phyloP scores from a whole-genome alignment of 768 basidiomycete species.

The Leccinum aurantiacum region DNA sequence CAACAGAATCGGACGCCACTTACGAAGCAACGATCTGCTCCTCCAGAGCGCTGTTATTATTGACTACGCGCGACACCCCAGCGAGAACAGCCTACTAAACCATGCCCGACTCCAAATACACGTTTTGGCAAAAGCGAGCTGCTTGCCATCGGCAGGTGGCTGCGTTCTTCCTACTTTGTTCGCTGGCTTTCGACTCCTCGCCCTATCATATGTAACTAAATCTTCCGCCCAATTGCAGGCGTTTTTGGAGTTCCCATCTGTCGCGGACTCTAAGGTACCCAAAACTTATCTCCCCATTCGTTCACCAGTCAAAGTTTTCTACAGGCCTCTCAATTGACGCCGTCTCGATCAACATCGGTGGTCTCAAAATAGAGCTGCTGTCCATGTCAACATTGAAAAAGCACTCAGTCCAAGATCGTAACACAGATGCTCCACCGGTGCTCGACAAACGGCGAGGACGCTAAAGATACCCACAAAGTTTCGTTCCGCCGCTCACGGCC shows the following conservation, averaged over 20 bases:
- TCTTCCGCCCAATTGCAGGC: background rate
- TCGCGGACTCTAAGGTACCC: background rate
- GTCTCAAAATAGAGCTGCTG: background rate
- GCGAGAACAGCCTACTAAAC: background rate
- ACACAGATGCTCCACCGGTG: too few species aligned
- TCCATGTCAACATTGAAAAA: background rate
- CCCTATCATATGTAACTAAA: too few species aligned
- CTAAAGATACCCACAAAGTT: background rate
- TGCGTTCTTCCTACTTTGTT: too few species aligned
- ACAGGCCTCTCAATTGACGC: background rate
- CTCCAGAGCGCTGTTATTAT: background rate
- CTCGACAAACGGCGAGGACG: background rate
- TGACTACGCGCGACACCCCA: background rate
- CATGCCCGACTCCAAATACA: background rate
- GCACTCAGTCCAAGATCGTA: too few species aligned
- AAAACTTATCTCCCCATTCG: background rate
- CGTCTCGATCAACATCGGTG: background rate
- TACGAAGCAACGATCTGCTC: background rate
- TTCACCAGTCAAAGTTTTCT: background rate
- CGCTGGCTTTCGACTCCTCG: too few species aligned
- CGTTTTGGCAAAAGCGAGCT: background rate
- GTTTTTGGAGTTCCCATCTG: background rate
- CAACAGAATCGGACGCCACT: too few species aligned
- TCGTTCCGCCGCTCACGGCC: too few species aligned
- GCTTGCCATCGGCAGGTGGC: too few species aligned